Evolutionary conservation across 805 yeast genomes (phyloP).

Genomic region (Ogataea kodamae): DNA sequence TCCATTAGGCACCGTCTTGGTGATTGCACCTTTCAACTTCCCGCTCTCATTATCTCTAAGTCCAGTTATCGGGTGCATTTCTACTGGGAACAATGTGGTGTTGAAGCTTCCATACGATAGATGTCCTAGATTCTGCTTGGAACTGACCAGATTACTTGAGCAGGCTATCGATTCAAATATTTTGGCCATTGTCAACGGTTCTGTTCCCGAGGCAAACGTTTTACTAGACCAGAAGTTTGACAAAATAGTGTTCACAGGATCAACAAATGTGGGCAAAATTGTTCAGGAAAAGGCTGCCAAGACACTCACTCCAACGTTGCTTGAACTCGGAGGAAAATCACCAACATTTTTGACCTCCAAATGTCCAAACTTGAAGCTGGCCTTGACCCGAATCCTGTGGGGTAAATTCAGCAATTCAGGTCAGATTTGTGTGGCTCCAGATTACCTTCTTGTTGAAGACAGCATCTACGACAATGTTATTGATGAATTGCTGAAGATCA

Average conservation of each 20-base stretch:
- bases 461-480: constrained; percentile 52
- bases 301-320: constrained; percentile 69
- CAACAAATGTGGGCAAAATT: constrained; percentile 67
- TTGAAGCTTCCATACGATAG: constrained; percentile 68
- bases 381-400: constrained; percentile 59
- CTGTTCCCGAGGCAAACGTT: constrained; percentile 52
- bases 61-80: constrained; percentile 76
- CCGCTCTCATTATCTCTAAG: constrained; percentile 62
- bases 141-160: constrained; percentile 54
- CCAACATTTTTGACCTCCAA: constrained; percentile 69
- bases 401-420: constrained; percentile 80
- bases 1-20: constrained; percentile 63
- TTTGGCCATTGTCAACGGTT: constrained; percentile 70
- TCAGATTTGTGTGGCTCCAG: constrained; percentile 89
- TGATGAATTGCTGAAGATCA: constrained; percentile 38
- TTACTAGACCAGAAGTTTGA: constrained; percentile 65
- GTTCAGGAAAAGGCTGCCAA: constrained; percentile 83
- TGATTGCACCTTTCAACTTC: constrained; percentile 79
- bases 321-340: constrained; percentile 92
- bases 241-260: constrained; percentile 85
- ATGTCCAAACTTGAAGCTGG: constrained; percentile 39
- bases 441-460: constrained; percentile 70
- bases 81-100: constrained; percentile 80
- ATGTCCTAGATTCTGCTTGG: constrained; percentile 56
- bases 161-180: constrained; percentile 53